Base-by-base conservation (phyloP, 164 flowering plant genomes). In the Stephania cephalantha region DNA sequence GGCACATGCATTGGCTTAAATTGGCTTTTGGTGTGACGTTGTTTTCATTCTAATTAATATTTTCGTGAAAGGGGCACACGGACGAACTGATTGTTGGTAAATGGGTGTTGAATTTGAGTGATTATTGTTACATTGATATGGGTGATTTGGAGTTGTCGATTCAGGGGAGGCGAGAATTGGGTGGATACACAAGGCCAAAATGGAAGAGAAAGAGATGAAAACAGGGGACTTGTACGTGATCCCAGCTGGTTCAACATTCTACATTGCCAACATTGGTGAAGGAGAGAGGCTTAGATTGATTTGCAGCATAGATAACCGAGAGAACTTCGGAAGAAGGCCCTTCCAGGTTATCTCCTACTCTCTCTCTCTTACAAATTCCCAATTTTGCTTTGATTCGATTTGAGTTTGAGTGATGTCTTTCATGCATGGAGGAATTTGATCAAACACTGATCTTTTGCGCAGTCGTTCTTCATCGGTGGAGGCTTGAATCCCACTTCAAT, bases 391-490 rank as follows among this genome's bases (percentile, higher is more conserved):
- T 25, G 25, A 25, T 25, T 25, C 0, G 25, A 25, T 25, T 25
- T 25, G 25, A 25, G 25, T 25, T 25, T 25, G 25, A 25, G 25
- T 25, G 25, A 25, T 25, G 25, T 52, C 9, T 20, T 30, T 46
- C 64, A 17, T 44, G 52, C n/a, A 45, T 68, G 42, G 13, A 68
- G n/a, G n/a, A 68, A 68, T 25, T n/a, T 68, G n/a, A 68, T 44
- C 42, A 63, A 63, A 63, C 20, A 7, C 52, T 7, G 25, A 25
- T 25, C 25, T n/a, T 69, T 44, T 53, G 18, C 79, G 81, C 87
- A 95, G 99, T 87, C 97, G 18, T 95, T 95, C 90, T 91, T 81
- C 84, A 75, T 93, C 9, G 99, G 88, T 12, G 99, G 99, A 78
- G 99, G 99, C 71, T 13, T 73, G 4, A 2, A 89, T 74, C 97